Evolutionary conservation across 495 filamentous ascomycete species (phyloP).

Genomic region (Neurospora sp.): DNA sequence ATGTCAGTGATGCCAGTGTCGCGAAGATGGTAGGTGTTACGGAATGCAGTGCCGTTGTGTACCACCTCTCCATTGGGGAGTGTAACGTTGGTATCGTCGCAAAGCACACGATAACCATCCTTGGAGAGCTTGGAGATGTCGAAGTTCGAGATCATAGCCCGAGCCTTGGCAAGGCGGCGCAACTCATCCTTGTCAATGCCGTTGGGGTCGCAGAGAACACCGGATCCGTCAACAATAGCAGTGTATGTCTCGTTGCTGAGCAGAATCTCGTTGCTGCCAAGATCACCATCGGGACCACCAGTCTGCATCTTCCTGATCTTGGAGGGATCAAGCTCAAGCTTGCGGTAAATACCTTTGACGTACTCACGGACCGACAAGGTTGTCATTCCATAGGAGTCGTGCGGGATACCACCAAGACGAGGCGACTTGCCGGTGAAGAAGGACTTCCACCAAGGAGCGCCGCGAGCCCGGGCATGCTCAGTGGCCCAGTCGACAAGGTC

Average conservation of each 20-base stretch:
- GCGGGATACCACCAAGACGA: constrained; percentile 89
- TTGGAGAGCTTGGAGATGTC: constrained; percentile 76
- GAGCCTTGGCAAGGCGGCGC: constrained; percentile 70
- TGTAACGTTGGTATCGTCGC: constrained; percentile 78
- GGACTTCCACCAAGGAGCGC: constrained; percentile 98
- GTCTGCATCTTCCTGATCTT: constrained; percentile 90
- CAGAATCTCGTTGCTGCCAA: constrained; percentile 95
- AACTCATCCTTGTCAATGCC: constrained; percentile 81
- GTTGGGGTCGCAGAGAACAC: constrained; percentile 86
- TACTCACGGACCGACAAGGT: constrained; percentile 94
- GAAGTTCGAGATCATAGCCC: constrained; percentile 83
- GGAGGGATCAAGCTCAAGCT: constrained; percentile 76
- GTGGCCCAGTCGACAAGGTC: constrained; percentile 97
- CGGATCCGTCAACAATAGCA: constrained; percentile 86
- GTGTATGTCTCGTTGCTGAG: constrained; percentile 92
- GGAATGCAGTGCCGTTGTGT: constrained; percentile 88
- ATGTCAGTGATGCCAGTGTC: constrained; percentile 63
- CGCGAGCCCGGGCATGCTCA: constrained; percentile 77
- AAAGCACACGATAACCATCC: constrained; percentile 83
- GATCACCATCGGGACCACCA: constrained; percentile 90
- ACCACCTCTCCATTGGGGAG: constrained; percentile 81
- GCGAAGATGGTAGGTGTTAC: constrained; percentile 92
- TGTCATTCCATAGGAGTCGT: constrained; percentile 96
- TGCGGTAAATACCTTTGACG: constrained; percentile 92
- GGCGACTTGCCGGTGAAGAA: constrained; percentile 99